Conservation (phyloP, 495 filamentous ascomycete species). For the Aspergillus kassunensis region DNA sequence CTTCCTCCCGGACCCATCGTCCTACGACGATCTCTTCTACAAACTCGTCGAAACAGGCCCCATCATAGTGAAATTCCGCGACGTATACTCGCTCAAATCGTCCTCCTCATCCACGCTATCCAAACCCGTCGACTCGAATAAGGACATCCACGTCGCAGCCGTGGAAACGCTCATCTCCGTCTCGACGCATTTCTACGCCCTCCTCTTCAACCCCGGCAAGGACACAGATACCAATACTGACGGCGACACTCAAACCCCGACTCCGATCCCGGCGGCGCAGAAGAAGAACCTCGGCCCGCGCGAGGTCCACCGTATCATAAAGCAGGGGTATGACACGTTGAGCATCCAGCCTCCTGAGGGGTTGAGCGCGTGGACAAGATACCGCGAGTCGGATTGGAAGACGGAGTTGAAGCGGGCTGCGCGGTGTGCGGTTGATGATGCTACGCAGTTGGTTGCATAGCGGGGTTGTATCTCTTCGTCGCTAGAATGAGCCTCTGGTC, state of each 20-base stretch:
- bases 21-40: conserved; percentile 97
- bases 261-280: conserved; percentile 30
- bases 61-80: conserved; percentile 75
- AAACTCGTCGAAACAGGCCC: conserved; percentile 93
- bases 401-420: conserved; percentile 81
- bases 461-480: no score
- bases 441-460: conserved; percentile 36
- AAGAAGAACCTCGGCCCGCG: conserved; percentile 69
- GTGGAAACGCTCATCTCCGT: conserved; percentile 84
- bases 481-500: no score
- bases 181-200: conserved; percentile 77
- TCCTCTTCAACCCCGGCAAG: conserved; percentile 64
- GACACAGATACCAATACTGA: conserved; percentile 29
- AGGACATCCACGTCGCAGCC: conserved; percentile 41
- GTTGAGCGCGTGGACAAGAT: conserved; percentile 69
- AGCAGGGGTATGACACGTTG: conserved; percentile 91
- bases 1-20: conserved; percentile 83
- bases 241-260: conserved; percentile 21
- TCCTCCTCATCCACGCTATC: conserved; percentile 11
- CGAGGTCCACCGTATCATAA: conserved; percentile 87
- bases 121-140: conserved; percentile 17
- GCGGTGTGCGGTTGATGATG: conserved; percentile 60
- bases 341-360: conserved; percentile 82
- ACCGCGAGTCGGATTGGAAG: conserved; percentile 64
- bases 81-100: conserved; percentile 52